phyloP scores from a whole-genome alignment of 768 basidiomycete species.

The Suillus bovinus region DNA sequence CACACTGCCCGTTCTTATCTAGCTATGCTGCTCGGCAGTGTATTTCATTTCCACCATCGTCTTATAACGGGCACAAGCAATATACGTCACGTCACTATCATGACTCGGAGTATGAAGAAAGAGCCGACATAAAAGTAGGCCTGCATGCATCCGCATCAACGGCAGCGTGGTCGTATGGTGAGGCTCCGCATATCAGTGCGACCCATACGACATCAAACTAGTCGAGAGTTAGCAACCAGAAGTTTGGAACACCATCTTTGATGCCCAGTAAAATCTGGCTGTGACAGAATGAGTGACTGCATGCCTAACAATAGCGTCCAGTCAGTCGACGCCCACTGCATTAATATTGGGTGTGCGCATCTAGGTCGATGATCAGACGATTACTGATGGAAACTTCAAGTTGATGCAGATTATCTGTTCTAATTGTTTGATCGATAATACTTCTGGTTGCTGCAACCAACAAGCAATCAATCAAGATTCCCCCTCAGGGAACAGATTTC shows the following conservation, averaged over 20 bases:
- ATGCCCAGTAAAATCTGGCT: no score
- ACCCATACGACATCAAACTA: neutral
- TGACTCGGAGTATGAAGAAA: neutral
- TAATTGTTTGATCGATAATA: no score
- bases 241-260: no score
- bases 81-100: neutral
- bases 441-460: neutral
- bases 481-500: no score
- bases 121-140: neutral
- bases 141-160: neutral
- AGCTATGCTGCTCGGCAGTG: no score
- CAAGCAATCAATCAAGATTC: no score
- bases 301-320: no score
- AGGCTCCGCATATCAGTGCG: neutral
- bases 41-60: neutral
- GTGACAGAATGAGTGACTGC: no score
- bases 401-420: neutral
- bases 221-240: neutral
- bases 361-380: no score
- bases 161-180: neutral
- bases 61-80: neutral
- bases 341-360: no score
- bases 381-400: neutral
- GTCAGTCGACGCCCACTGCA: no score
- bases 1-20: no score